Base-by-base conservation (phyloP, 1,284 basidiomycete genomes). In the Apiotrichum montevideense region DNA sequence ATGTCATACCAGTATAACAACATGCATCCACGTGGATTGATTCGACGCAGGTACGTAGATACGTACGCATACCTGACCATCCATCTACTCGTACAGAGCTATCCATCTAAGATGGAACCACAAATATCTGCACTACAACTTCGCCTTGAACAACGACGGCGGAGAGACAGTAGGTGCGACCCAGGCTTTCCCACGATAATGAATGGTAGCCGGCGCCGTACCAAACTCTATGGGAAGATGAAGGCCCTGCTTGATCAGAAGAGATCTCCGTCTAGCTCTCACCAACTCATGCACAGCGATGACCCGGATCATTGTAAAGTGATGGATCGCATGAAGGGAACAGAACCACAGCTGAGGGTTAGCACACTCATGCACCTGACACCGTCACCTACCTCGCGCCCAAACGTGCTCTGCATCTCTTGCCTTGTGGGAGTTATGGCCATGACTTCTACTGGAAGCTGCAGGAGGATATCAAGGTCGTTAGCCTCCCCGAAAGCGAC, bases 221-320 rank as follows among this genome's bases (percentile, higher is more conserved):
- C 73, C 73, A 51, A 75, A 75, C 52, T 73, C 72, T 7, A 70
- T 61, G 3, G 73, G 72, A 14, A 75, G 62, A 1, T 64, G 46
- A 5, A 75, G 46, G 3, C 69, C 68, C 70, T 72, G 42, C 11
- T 10, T 29, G 6, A n/a, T 34, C 53, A 37, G 33, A 41, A 9
- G 37, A 39, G 37, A 14, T 14, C 8, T 14, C 37, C 37, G 8
- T 39, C 4, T 39, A 39, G 9, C 4, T 42, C 70, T 60, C 46
- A 70, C 65, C n/a, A 72, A 67, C 66, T 78, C 68, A 63, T 77
- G 68, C 8, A 72, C 71, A 10, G 71, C 72, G 35, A 76, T 73
- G 6, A 71, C 70, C 9, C 73, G 61, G 11, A 74, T 51, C 73
- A 76, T 74, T 7, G 72, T 71, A 57, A 70, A 73, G 50, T 76